Base-by-base conservation (phyloP, 2,329 filamentous ascomycete genomes). In the Penicillium oxalicum region DNA sequence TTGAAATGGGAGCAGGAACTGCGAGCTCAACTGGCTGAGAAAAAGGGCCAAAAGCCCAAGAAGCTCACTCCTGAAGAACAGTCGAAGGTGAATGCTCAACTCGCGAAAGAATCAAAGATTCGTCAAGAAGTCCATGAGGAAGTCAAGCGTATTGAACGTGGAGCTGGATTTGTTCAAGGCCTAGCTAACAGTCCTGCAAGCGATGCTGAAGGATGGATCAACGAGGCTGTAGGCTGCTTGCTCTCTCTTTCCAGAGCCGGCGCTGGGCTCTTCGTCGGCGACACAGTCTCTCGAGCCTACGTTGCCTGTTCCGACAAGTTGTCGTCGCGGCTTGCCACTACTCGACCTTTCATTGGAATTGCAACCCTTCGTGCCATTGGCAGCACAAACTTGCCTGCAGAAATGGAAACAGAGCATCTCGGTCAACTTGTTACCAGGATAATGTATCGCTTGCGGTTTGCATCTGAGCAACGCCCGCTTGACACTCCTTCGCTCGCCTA, bases 1-100 rank as follows among this genome's bases (percentile, higher is more conserved):
- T 71, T 96, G 36, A 96, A 95, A 69, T 98, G 94, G 93, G 93
- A 98, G 69, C 87, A 91, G 66, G 93, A 98, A 55, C 77, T 98
- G 6, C 80, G 91, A 49, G 79, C 82, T 35, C 89, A 96, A 60
- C 72, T 98, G 36, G 90, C 91, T n/a, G 79, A 88, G 64, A 98
- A 97, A 75, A 95, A 91, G 68, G 91, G 91, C 1, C 68, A 72
- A 40, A 82, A 87, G 51, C 83, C 89, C 60, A 91, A 90, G 73
- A 98, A 96, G 70, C 81, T 97, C 8, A 93, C 88, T 0, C 72
- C 88, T 0, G 93, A 97, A 33, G 91, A 98, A 62, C 85, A 86
- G 57, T 81, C 85, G 28, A 97, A 95, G 69, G 87, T 97, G 49
- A 91, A 93, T 45, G 86, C 88, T 5, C 93, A 98, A 62, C 74